Base-by-base conservation (phyloP, 2,329 filamentous ascomycete species). In the Dactylellina drechsleri region DNA sequence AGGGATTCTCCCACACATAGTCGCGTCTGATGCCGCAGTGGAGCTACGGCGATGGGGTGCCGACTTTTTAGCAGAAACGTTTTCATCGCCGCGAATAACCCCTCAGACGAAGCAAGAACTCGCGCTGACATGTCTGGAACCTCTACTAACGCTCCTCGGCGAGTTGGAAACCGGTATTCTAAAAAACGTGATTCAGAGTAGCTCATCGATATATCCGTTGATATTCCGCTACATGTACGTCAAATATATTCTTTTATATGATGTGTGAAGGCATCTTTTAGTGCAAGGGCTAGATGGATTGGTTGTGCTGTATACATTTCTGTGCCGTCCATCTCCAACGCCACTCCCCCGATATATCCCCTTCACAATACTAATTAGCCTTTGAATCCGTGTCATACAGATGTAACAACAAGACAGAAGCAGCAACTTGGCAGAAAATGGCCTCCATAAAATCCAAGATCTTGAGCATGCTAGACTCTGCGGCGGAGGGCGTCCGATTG, bases 1-100 rank as follows among this genome's bases (percentile, higher is more conserved):
- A 80, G 93, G 92, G 56, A 92, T 98, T 77, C 85, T 98, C n/a
- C 93, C 93, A 66, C 93, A 98, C 80, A 91, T 97, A 47, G 77
- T 82, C 89, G 90, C 75, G 88, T 91, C 60, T 86, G 86, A 77
- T 87, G 92, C 77, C 87, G 88, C 76, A 83, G 71, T 97, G 67
- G 92, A 96, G 82, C 85, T 98, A 80, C 91, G 93, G 82, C 86
- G 93, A 90, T 99, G 95, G 95, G 95, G 94, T 26, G 90, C 93
- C 77, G 93, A 97, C 76, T 99, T 99, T 81, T 85, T 99, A 50
- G 93, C 94, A 67, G 95, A 99, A 84, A 93, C 93, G 1, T 98
- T 99, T 83, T 91, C 95, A 68, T 96, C 92, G 74, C 95, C 96
- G n/a, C 88, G 91, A 20, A 86, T 98, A 79, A 85, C 90, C 18